Evolutionary conservation across 2,329 filamentous ascomycete genomes (phyloP).

Genomic region (Boeremia exigua): DNA sequence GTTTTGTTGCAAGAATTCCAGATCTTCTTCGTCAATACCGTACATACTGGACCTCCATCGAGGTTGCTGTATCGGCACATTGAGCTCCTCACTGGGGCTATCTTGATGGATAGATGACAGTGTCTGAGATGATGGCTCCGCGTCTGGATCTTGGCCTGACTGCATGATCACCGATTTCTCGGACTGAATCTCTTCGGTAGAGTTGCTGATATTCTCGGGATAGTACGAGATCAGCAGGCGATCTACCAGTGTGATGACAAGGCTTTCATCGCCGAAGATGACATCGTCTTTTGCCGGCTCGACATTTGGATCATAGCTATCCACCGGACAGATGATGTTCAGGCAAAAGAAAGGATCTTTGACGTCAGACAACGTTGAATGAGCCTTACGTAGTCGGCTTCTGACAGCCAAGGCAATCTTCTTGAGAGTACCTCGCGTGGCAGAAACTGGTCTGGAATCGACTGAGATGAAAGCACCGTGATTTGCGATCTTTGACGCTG

Average conservation of each 20-base stretch:
- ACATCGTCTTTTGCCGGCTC: constrained; percentile 76
- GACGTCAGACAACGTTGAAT: constrained; percentile 33
- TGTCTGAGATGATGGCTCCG: not conserved
- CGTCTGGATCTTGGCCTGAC: not conserved
- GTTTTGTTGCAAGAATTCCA: constrained; percentile 30
- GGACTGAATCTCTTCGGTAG: not conserved
- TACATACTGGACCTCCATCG: constrained; percentile 50
- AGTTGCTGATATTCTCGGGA: constrained; percentile 20
- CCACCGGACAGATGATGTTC: constrained; percentile 65
- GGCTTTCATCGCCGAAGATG: constrained; percentile 65
- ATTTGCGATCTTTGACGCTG: constrained; percentile 47
- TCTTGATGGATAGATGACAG: constrained; percentile 1
- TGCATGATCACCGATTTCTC: constrained; percentile 2
- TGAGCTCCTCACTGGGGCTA: not conserved
- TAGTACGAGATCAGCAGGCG: constrained; percentile 54
- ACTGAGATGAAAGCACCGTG: constrained; percentile 68
- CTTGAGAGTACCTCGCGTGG: constrained; percentile 63
- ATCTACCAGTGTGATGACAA: constrained; percentile 53
- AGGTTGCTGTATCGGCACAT: not conserved
- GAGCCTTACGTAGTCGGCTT: constrained; percentile 51
- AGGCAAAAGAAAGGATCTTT: constrained; percentile 68
- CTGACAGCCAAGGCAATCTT: constrained; percentile 64
- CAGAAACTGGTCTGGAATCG: constrained; percentile 69
- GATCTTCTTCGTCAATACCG: constrained; percentile 46
- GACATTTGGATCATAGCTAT: constrained; percentile 74